Conservation (phyloP, 768 basidiomycete genomes). For the Lepiota brunneoincarnata region DNA sequence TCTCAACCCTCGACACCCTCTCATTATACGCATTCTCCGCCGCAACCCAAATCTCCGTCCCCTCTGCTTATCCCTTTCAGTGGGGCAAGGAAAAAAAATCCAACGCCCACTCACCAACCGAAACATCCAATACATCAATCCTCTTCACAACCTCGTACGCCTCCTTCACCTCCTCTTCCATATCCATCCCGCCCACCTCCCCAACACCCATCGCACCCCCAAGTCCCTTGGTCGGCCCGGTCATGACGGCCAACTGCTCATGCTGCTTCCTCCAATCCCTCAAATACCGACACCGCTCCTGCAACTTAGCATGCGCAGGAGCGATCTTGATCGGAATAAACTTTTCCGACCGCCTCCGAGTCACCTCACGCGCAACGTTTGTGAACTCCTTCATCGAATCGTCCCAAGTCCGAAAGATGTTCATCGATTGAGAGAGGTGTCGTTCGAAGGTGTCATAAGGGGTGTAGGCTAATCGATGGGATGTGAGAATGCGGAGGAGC, state of each 20-base stretch:
- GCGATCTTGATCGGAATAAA: constrained; percentile 97
- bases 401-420: constrained; percentile 87
- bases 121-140: constrained; percentile 94
- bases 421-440: constrained; percentile 68
- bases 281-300: constrained; percentile 84
- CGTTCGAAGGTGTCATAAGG: constrained; percentile 95
- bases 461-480: constrained; percentile 88
- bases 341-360: constrained; percentile 82
- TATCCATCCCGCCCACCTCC: constrained; percentile 98
- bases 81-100: background rate
- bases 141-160: constrained; percentile 98
- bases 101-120: constrained; percentile 60
- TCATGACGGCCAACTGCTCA: constrained; percentile 97
- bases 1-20: constrained; percentile 94
- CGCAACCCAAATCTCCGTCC: constrained; percentile 96
- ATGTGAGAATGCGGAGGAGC: constrained; percentile 84
- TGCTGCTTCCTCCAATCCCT: constrained; percentile 95
- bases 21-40: constrained; percentile 99
- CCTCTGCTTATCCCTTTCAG: constrained; percentile 50
- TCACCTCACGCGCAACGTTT: constrained; percentile 89
- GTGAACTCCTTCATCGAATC: constrained; percentile 90
- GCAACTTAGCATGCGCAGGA: constrained; percentile 87
- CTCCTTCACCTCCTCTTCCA: constrained; percentile 97
- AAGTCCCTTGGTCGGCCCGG: constrained; percentile 87
- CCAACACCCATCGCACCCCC: constrained; percentile 72